Conservation (phyloP, 2,329 filamentous ascomycete genomes). For the Byssothecium circinans region DNA sequence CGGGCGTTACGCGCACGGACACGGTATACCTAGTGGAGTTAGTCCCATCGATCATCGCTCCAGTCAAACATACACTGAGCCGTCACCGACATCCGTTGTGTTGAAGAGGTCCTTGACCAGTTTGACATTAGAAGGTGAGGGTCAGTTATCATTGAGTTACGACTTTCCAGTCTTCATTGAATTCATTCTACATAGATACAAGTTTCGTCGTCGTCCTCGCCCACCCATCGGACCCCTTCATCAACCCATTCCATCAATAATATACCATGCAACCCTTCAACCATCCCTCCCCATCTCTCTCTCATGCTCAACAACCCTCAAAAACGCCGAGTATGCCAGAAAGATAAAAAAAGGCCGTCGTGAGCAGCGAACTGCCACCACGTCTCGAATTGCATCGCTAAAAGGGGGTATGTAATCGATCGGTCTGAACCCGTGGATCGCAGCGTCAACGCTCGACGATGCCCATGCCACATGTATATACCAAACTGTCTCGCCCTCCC, state of each 20-base stretch:
- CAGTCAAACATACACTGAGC: too few relatives aligned
- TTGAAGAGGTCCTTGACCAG: too few relatives aligned
- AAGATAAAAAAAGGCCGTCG: conserved; percentile 15
- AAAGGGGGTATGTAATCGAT: conserved; percentile 37
- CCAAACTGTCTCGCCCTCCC: too few relatives aligned
- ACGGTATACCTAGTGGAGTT: too few relatives aligned
- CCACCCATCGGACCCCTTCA: too few relatives aligned
- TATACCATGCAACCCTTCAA: neutral
- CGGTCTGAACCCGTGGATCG: conserved; percentile 13
- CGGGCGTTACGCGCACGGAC: too few relatives aligned
- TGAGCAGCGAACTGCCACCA: conserved; percentile 28
- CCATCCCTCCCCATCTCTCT: neutral
- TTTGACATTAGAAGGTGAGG: too few relatives aligned
- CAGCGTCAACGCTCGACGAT: conserved; percentile 27
- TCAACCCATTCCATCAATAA: conserved; percentile 1
- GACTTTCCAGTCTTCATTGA: conserved; percentile 8
- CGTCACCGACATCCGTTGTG: too few relatives aligned
- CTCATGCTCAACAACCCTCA: neutral
- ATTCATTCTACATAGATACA: conserved; percentile 20
- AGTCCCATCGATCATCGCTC: conserved; percentile 1
- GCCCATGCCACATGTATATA: too few relatives aligned
- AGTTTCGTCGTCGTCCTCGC: neutral
- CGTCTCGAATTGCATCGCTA: conserved; percentile 14
- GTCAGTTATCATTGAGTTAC: too few relatives aligned
- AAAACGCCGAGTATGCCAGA: conserved; percentile 38